Evolutionary conservation across 1,284 basidiomycete species (phyloP).

Genomic region (Trichosporon faecale): DNA sequence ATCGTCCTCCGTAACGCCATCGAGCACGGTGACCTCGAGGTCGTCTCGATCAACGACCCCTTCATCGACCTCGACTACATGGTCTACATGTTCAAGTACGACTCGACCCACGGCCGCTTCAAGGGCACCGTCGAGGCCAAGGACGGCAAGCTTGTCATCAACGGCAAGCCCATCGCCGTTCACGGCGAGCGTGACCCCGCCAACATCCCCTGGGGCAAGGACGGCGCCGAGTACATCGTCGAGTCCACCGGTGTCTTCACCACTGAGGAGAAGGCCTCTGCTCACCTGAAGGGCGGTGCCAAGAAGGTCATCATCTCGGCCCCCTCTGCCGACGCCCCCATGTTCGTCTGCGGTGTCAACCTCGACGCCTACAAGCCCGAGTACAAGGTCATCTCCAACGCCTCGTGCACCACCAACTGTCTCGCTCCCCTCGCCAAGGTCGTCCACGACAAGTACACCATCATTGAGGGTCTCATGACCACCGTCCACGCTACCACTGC

Average conservation of each 20-base stretch:
- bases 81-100: conserved; percentile 99
- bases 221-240: conserved; percentile 88
- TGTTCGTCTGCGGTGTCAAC: conserved; percentile 97
- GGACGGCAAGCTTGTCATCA: conserved; percentile 86
- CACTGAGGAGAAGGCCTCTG: conserved; percentile 79
- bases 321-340: conserved; percentile 96
- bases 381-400: conserved; percentile 94
- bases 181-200: conserved; percentile 85
- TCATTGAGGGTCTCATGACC: conserved; percentile 96
- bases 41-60: conserved; percentile 88
- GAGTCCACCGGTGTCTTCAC: conserved; percentile 99
- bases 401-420: conserved; percentile 99
- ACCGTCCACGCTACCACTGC: conserved; percentile 96
- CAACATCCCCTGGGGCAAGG: conserved; percentile 76
- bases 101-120: conserved; percentile 93
- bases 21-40: conserved; percentile 68
- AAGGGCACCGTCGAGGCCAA: conserved; percentile 78
- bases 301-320: conserved; percentile 99
- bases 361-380: conserved; percentile 88
- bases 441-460: conserved; percentile 90
- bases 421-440: conserved; percentile 98
- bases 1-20: conserved; percentile 94
- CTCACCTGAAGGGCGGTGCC: conserved; percentile 97
- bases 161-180: conserved; percentile 75
- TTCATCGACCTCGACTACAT: conserved; percentile 97